Base-by-base conservation (phyloP, 495 filamentous ascomycete genomes). In the Paragyromitra xinjiangensis region DNA sequence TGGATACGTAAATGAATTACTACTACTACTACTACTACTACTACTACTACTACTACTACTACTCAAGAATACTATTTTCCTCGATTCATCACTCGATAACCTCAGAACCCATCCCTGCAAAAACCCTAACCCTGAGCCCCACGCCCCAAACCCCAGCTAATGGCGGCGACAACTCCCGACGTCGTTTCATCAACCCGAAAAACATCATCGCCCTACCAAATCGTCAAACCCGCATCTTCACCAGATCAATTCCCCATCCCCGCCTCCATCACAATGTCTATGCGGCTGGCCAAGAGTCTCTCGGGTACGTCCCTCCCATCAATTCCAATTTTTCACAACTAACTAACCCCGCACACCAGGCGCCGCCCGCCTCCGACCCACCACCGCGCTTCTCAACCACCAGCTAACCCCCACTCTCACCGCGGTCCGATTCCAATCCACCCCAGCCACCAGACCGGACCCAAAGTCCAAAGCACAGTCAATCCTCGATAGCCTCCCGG, bases 381-480 rank as follows among this genome's bases (percentile, higher is more conserved):
- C 86, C 56, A 71, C 71, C 51, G 53, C 81, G 14, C 48, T 78
- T 40, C 80, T 86, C 69, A 88, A 92, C 83, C 87, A 89, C 76
- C 45, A 44, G 14, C 80, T 92, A 74, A 84, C 87, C 84, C 91
- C 81, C 86, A 90, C 58, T 84, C 84, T 88, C 83, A 92, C 89
- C 63, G 82, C 90, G 65, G 83, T 88, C 83, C 92, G 92, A 78
- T 86, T 88, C 81, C 86, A 88, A 77, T 94, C 94, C 80, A 89
- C 94, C 29, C 93, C 95, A 40, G 78, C 90, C 39, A 88, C 92
- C 84, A 45, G 37, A 1, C 55, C 73, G 0, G 93, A 97, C 75
- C 94, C 96, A 82, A 92, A 94, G 86, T 91, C 91, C 84, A 97
- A 95, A 88, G 96, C 96, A 50, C 92, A 97, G 87, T 96, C 93